Evolutionary conservation across 192 early-diverging fungal genomes (phyloP), one percentile per base, ranked within the genome.

Genomic region (Rhizoclosmatium globosum): DNA sequence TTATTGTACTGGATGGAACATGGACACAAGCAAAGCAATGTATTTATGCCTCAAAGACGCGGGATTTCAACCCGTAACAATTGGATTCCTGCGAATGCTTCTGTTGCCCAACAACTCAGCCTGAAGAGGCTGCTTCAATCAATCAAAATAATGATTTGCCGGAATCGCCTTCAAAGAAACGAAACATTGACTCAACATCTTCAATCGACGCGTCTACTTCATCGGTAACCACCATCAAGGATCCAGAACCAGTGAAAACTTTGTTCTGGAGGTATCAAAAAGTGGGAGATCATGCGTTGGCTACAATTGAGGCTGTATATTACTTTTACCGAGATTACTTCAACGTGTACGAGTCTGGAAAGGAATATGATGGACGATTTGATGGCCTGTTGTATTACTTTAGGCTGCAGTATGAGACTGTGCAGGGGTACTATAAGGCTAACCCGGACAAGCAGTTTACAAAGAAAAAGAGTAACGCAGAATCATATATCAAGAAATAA

Each of bases 251-350:
- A 21, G 60, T 77, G 9, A 86, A 86, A 74, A 98, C 97, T 4
- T 79, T 92, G 67, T 99, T 97, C 80, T 99, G 96, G 96, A 85
- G 97, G 68, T 95, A 92, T 81, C 97, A 99, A 82, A 86, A 87
- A 59, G 85, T 90, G 45, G 90, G 89, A 31, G 90, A 92, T 17
- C 82, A 87, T 67, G 88, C 93, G 70, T 81, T 99, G 64, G 94
- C 97, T 0, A 98, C 97, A 2, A 97, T 98, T 56, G 97, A 98
- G 81, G 97, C 97, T 3, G 94, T 97, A 23, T 99, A 99, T 68
- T 99, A 93, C 80, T 91, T 97, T 71, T 95, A 93, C 83, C 87
- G 92, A 47, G 97, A 97, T 81, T 96, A 93, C 81, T 82, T 87
- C 31, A 82, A 83, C 47, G 84, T 87, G 3, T 90, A 69, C 46